Evolutionary conservation across 805 yeast genomes (phyloP), one percentile per base, ranked within the genome.

Genomic region (Candida yuanshanica): DNA sequence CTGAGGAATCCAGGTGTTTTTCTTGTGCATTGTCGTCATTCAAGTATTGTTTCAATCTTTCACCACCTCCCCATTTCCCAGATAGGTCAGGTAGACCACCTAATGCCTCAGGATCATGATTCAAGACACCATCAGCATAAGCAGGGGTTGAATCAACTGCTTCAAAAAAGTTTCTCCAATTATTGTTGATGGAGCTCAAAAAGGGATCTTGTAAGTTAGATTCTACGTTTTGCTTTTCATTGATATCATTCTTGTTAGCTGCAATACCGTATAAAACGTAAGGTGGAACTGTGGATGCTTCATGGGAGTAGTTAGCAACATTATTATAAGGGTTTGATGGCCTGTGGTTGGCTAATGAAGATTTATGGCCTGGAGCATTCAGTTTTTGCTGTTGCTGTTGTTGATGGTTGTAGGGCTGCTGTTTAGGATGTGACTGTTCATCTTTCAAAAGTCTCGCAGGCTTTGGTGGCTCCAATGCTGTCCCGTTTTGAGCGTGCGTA

Each of bases 11-110:
- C 16, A 25, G 12, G 6, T 20, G n/a, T 27, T 20, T 44, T 41
- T 36, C 41, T 12, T 29, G 25, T 9, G 50, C 36, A 17, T 43
- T 44, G 25, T 63, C 60, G 43, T 74, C 59, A 35, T 56, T 56
- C 46, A 80, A 72, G 22, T 79, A 75, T 35, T 63, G 66, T 41
- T 73, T 71, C 46, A 85, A 64, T 44, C 89, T 61, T 42, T 74
- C 74, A 42, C 74, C 86, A 31, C 95, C 95, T 26, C 81, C 80
- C 93, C 93, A 85, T 17, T 70, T 63, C 1, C 73, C 71, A 33
- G 72, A 67, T 38, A 79, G 58, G 41, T 71, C 73, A 4, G 67
- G 63, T 24, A 64, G 62, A 42, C 50, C 45, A 16, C 55, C 58
- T 18, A 51, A 39, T 4, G 54, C 55, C 23, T 55, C 56, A 10